Evolutionary conservation across 352 stramenopile genomes (phyloP).

Genomic region (Phytopythium litorale): DNA sequence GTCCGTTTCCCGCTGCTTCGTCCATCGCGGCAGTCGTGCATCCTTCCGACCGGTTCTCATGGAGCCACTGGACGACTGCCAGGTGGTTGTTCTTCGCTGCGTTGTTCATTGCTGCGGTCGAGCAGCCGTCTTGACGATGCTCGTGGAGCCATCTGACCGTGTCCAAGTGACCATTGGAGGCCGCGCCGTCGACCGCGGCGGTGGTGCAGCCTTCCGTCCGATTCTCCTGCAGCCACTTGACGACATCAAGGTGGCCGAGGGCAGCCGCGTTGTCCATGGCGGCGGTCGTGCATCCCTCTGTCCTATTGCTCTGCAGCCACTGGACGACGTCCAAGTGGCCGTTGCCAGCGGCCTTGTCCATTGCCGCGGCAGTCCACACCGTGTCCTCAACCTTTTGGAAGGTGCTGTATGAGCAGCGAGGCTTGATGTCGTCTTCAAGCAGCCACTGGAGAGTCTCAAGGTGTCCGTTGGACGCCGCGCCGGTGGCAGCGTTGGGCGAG

Average conservation of each 20-base stretch:
- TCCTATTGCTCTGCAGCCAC: constrained; percentile 2
- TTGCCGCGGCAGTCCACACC: not conserved
- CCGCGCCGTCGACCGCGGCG: not conserved
- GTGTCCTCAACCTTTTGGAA: not conserved
- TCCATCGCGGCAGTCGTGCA: not conserved
- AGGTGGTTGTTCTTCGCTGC: not conserved
- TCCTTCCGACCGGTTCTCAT: not conserved
- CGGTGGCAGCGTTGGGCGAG: not conserved
- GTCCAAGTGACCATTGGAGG: constrained; percentile 4
- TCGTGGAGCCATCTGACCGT: constrained; percentile 1
- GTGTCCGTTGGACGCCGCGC: constrained; percentile 4
- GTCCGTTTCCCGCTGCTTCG: not conserved
- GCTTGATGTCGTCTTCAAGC: not conserved
- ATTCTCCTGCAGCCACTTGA: constrained; percentile 4
- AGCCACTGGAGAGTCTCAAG: constrained; percentile 6
- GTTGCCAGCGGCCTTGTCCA: constrained; percentile 1
- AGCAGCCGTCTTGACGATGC: not conserved
- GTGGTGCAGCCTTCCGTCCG: not conserved
- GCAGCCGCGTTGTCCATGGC: constrained; percentile 2
- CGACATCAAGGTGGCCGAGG: not conserved
- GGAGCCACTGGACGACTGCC: not conserved
- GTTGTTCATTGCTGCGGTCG: not conserved
- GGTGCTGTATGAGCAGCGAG: not conserved
- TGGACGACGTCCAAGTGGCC: constrained; percentile 6
- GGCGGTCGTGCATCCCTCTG: not conserved